Evolutionary conservation across 2,329 filamentous ascomycete species (phyloP), one percentile per base, ranked within the genome.

Genomic region (Aspergillus unguis): DNA sequence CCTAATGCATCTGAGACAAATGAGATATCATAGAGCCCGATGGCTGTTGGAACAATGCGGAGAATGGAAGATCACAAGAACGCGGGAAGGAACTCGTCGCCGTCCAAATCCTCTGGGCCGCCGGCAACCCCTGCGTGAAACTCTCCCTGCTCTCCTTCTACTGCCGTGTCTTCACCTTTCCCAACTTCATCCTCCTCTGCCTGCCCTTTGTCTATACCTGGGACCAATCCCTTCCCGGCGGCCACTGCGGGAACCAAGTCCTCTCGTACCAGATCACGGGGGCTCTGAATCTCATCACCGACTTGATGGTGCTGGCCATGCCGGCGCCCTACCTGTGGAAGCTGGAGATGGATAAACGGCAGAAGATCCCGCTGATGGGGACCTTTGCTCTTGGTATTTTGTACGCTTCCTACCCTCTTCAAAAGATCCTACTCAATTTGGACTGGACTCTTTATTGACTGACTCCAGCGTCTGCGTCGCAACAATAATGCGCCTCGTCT

Each of bases 61-160:
- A 17, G 17, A 17, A 17, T 17, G 17, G 17, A 17, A 17, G 17
- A 17, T 17, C 17, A 17, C 17, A 17, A 17, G 17, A 17, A 17
- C 17, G 17, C 17, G 17, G 17, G 17, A 6, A 44, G 43, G 31
- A 44, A 25, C 29, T 44, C 6, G n/a, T 44, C 17, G 43, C 17
- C 3, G 26, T 44, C 4, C 43, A 33, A 9, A 44, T 44, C n/a
- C 3, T 44, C 9, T 44, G 43, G 29, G 43, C 31, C 6, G n/a
- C 26, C 11, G 43, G 29, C 2, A 44, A 44, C 23, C 9, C 43
- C 17, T 44, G 43, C 29, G 43, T 44, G 8, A 44, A 44, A 31
- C 43, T 44, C 17, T 44, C 43, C 5, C 43, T 44, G 9, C 43
- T 44, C 43, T 25, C 43, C 11, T 44, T 44, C 43, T 44, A 44